Conservation (phyloP, 768 basidiomycete species). For the Leccinum truebloodii region DNA sequence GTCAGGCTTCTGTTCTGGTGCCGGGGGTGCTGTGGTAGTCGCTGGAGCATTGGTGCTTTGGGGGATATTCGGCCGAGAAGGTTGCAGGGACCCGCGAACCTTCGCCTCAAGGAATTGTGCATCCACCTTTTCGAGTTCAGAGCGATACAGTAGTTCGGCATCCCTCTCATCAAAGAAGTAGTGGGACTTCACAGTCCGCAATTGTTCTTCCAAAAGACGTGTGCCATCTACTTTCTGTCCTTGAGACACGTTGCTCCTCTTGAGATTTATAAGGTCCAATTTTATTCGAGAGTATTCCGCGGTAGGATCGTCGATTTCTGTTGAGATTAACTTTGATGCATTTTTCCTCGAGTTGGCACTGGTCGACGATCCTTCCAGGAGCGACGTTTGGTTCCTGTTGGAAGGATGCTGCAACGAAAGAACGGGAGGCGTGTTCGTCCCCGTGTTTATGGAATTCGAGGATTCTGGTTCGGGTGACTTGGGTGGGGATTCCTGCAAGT, state of each 20-base stretch:
- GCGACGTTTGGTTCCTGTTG: not conserved
- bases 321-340: conserved; percentile 34
- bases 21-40: not conserved
- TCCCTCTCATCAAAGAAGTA: conserved; percentile 74
- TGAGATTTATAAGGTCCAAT: conserved; percentile 52
- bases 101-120: conserved; percentile 43
- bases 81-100: conserved; percentile 34
- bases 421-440: conserved; percentile 43
- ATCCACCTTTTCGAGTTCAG: conserved; percentile 54
- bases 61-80: not conserved
- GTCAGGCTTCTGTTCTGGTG: conserved; percentile 33
- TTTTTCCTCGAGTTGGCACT: conserved; percentile 4
- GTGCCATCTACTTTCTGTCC: conserved; percentile 31
- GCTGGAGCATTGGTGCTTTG: not conserved
- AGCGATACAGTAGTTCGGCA: conserved; percentile 57
- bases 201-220: conserved; percentile 43
- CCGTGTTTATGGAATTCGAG: conserved; percentile 30
- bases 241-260: conserved; percentile 31
- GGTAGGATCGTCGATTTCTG: conserved; percentile 56
- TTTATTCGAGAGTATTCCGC: conserved; percentile 63
- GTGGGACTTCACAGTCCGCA: conserved; percentile 50
- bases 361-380: conserved; percentile 12
- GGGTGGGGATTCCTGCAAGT: conserved; percentile 3
- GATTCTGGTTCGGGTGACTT: conserved; percentile 1
- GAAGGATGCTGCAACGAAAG: conserved; percentile 30